Base-by-base conservation (phyloP, 1,139 yeast species). In the Candida tropicalis region DNA sequence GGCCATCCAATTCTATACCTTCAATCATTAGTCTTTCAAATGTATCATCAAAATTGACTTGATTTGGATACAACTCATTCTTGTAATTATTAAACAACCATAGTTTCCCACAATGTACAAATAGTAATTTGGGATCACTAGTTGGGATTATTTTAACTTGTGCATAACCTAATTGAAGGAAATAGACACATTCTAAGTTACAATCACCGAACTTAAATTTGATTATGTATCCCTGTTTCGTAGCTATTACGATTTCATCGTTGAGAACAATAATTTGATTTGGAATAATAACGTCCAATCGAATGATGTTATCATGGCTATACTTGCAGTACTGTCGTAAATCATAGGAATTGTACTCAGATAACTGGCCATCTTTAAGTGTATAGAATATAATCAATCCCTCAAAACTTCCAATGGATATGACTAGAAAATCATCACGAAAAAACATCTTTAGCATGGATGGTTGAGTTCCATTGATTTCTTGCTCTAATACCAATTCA, bases 71-170 rank as follows among this genome's bases (percentile, higher is more conserved):
- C 9, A 29, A 17, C 2, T 42, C 45, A 0, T 70, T 63, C 2
- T 54, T 59, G 10, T 57, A 56, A 5, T 63, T 44, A 44, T 75
- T 68, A 4, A 79, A 46, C 22, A 69, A 58, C 82, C 83, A 81
- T 3, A 70, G 40, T 12, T 60, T 57, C 38, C 70, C 68, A 13
- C 77, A 65, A 7, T 59, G 47, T 1, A 75, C 57, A 18, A 65
- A 55, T 1, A 69, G 42, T 13, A 59, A 49, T 10, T 57, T 52
- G 0, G 44, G 39, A 38, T 62, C 62, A 2, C 36, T 57, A 51
- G n/a, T 65, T 57, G 10, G 18, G 10, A 29, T 20, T 3, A 49
- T 27, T 20, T 25, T 43, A 8, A 57, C 53, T 11, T 43, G 49
- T 5, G 62, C 52, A 10, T 62, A 63, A 22, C 72, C 66, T 8